Evolutionary conservation across 257 asterid genomes (phyloP).

Genomic region (Parsonsia alboflavescens): DNA sequence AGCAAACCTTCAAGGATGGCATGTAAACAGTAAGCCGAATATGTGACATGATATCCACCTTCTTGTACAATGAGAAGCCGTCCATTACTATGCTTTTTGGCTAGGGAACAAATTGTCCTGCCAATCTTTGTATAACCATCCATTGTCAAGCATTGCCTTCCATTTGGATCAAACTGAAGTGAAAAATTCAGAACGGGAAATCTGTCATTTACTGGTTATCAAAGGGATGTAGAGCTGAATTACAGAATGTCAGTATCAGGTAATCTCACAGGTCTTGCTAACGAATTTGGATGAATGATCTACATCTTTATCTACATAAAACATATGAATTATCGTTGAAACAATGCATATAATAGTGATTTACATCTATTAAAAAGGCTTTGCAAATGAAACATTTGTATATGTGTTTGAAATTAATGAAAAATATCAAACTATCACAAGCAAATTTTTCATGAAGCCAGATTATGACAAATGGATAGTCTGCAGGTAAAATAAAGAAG

Average conservation of each 20-base stretch:
- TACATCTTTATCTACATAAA: background rate
- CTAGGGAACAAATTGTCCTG: conserved; percentile 46
- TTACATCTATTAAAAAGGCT: background rate
- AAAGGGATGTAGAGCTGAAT: background rate
- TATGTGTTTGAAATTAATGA: background rate
- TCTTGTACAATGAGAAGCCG: conserved; percentile 76
- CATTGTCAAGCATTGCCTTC: conserved; percentile 96
- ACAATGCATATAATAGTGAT: background rate
- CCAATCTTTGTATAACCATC: conserved; percentile 77
- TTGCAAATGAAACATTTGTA: background rate
- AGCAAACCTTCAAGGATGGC: conserved; percentile 89
- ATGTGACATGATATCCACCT: conserved; percentile 93
- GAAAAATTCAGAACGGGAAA: background rate
- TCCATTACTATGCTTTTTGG: conserved; percentile 54
- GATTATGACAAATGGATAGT: background rate
- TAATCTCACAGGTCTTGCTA: background rate
- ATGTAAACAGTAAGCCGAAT: conserved; percentile 84
- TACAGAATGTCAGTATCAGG: background rate
- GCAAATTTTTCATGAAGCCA: background rate
- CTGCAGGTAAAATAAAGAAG: background rate
- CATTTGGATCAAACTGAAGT: conserved; percentile 90
- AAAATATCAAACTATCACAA: background rate
- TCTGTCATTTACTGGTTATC: background rate
- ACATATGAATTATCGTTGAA: background rate
- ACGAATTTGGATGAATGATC: no score